These are phyloP conservation scores for Citrullus mucosospermus DNA, from an alignment of 306 rosid genomes.

Conservation along the genomic window DNA sequence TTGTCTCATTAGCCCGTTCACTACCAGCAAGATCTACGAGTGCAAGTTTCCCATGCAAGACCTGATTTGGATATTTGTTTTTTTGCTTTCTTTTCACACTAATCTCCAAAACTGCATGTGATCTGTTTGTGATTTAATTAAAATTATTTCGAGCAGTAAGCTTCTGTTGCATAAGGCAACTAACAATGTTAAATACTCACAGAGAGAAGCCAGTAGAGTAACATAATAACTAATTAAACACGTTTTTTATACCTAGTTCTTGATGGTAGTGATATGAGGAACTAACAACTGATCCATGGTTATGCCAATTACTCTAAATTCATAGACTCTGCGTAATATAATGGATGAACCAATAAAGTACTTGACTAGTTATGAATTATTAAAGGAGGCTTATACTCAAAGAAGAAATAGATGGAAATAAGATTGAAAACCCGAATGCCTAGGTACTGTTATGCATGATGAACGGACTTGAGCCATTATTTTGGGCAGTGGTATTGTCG, in stretches of 20 bases:
- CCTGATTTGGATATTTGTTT: constrained; percentile 43
- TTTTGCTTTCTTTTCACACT: constrained; percentile 42
- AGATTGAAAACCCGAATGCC: background rate
- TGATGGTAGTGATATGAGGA: background rate
- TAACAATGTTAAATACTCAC: background rate
- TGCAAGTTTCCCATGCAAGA: constrained; percentile 48
- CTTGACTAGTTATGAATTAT: background rate
- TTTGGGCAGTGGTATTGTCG: background rate
- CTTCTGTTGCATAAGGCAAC: background rate
- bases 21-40: constrained; percentile 66
- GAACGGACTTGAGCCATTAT: background rate
- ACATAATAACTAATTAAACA: background rate
- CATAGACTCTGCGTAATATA: background rate
- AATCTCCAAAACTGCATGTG: constrained; percentile 58
- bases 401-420: background rate
- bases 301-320: background rate
- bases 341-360: background rate
- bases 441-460: background rate
- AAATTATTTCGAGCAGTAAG: constrained; percentile 1
- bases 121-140: constrained; percentile 20
- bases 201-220: background rate
- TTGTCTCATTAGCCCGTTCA: constrained; percentile 51
- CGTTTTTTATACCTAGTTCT: background rate
- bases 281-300: background rate
- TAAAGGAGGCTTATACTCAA: background rate